phyloP scores from a whole-genome alignment of 495 filamentous ascomycete species.

The Copromyces sp. region DNA sequence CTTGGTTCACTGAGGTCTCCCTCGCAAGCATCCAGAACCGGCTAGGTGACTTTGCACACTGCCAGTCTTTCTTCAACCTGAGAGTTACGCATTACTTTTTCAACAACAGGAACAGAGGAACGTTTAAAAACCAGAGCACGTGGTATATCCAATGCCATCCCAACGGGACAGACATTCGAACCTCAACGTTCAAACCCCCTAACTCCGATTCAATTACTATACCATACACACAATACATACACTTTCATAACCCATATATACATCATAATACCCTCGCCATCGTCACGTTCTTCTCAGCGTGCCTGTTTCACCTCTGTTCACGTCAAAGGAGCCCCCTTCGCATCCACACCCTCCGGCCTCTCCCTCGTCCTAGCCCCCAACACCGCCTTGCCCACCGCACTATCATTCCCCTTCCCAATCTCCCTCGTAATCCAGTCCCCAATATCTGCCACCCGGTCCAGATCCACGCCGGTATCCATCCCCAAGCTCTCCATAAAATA shows the following conservation, averaged over 20 bases:
- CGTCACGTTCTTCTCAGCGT: not conserved
- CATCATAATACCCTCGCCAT: not conserved
- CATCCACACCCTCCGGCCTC: not conserved
- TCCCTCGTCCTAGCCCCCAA: constrained; percentile 41
- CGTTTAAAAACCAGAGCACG: not conserved
- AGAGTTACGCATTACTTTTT: not conserved
- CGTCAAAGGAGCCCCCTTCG: not conserved
- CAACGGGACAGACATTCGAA: not conserved
- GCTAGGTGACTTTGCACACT: not conserved
- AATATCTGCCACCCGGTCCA: constrained; percentile 71
- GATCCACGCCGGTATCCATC: constrained; percentile 75
- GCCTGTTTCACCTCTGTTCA: not conserved
- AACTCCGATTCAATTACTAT: not conserved
- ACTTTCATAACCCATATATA: not conserved
- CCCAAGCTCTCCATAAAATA: constrained; percentile 83
- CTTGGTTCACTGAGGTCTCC: too few species aligned
- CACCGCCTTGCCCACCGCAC: constrained; percentile 68
- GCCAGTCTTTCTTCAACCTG: not conserved
- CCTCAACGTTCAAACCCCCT: not conserved
- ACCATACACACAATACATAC: not conserved
- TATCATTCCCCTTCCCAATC: constrained; percentile 66
- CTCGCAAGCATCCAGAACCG: too few species aligned
- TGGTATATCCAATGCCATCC: not conserved
- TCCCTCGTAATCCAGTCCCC: constrained; percentile 84
- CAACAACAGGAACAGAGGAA: not conserved